Evolutionary conservation across 495 filamentous ascomycete genomes (phyloP).

Genomic region (Penicillium cataractarum): DNA sequence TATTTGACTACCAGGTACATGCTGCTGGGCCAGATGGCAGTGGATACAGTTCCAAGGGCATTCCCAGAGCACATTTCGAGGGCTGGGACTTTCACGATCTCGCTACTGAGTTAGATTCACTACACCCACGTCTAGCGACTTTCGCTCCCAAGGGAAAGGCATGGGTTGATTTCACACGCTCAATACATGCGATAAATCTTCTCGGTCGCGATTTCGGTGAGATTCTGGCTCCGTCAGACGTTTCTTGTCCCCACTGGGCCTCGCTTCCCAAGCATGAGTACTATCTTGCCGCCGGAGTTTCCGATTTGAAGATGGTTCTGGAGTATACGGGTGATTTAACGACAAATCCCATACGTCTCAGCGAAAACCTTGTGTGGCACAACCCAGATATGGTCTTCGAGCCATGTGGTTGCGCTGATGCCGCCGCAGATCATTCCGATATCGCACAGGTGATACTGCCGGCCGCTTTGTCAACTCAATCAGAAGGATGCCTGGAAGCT

Average conservation of each 20-base stretch:
- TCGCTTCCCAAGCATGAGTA: slow-evolving; percentile 2
- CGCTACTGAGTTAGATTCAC: background rate
- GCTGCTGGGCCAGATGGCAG: slow-evolving; percentile 5
- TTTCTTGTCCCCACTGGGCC: slow-evolving; percentile 8
- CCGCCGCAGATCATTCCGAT: background rate
- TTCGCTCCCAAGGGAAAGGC: slow-evolving; percentile 28
- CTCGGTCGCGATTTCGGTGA: slow-evolving; percentile 42
- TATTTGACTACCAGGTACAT: slow-evolving; percentile 6
- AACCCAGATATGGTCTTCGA: background rate
- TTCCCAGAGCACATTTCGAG: slow-evolving; percentile 1
- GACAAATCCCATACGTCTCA: slow-evolving; percentile 2
- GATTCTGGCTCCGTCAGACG: background rate
- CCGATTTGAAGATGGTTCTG: slow-evolving; percentile 5
- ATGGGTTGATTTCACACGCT: slow-evolving; percentile 40
- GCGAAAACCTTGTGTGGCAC: slow-evolving; percentile 4
- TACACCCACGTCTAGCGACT: slow-evolving; percentile 12
- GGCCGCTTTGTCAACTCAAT: background rate
- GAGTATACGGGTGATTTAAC: slow-evolving; percentile 2
- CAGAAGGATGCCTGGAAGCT: background rate
- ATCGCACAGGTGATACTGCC: background rate
- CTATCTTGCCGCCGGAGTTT: background rate
- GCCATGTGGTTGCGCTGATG: background rate
- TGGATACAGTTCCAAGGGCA: slow-evolving; percentile 3
- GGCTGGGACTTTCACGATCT: slow-evolving; percentile 7
- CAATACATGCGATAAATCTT: slow-evolving; percentile 36